Conservation (phyloP, 345 rosid genomes). For the Lumnitzera littorea region DNA sequence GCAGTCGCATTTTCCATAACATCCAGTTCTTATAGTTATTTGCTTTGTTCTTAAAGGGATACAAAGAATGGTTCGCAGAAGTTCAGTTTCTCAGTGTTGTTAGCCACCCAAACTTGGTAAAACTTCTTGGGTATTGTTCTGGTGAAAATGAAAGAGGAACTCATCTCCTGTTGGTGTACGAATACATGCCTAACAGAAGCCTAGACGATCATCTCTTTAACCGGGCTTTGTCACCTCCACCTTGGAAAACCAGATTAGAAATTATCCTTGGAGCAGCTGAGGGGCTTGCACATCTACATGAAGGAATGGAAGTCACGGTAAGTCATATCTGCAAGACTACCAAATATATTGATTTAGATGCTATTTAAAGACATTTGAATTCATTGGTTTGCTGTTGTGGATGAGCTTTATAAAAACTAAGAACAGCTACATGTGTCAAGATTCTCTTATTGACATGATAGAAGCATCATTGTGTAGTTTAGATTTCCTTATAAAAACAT, state of each 20-base stretch:
- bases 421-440: too few relatives aligned
- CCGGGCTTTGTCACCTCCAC: conserved; percentile 21
- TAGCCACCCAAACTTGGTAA: conserved; percentile 80
- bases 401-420: too few relatives aligned
- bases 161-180: conserved; percentile 68
- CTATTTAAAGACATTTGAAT: background rate
- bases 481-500: too few relatives aligned
- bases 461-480: too few relatives aligned
- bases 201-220: conserved; percentile 78
- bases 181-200: conserved; percentile 74
- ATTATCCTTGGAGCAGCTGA: conserved; percentile 85
- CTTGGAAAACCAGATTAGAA: conserved; percentile 75
- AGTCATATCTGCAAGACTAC: too few relatives aligned
- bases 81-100: conserved; percentile 82
- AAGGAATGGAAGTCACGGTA: conserved; percentile 66
- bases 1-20: background rate
- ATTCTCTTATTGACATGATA: too few relatives aligned
- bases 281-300: conserved; percentile 79
- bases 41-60: conserved; percentile 44
- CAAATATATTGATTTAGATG: background rate
- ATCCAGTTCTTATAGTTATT: conserved; percentile 2
- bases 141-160: conserved; percentile 54
- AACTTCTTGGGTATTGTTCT: conserved; percentile 74
- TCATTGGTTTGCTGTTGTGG: background rate
- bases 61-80: conserved; percentile 87